Percentiles rank a stretch among this genome's conserved stretches.
Evolutionary conservation across 2,329 filamentous ascomycete species (phyloP).

Genomic region (Botrytis tulipae): DNA sequence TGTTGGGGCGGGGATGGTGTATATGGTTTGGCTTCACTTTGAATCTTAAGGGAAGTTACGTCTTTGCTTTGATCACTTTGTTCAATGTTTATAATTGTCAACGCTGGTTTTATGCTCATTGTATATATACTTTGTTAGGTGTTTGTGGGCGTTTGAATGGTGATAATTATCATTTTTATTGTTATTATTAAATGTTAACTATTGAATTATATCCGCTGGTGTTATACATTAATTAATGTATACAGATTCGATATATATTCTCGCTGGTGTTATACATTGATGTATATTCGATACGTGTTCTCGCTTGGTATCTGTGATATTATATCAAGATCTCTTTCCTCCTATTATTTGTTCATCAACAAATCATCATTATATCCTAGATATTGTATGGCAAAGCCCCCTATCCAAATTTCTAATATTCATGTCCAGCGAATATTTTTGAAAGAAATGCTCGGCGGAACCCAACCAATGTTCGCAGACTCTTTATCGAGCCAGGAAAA

Average conservation of each 20-base stretch:
- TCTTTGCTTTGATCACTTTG: not conserved
- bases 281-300: not conserved
- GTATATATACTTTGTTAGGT: not conserved
- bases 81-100: not conserved
- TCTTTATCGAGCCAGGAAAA: not conserved
- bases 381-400: not conserved
- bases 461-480: not conserved
- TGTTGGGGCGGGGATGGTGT: too few relatives aligned
- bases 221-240: not conserved
- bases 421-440: not conserved
- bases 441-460: not conserved
- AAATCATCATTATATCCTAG: not conserved
- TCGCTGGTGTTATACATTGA: not conserved
- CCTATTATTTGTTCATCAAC: not conserved
- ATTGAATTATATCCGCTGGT: not conserved
- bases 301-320: not conserved
- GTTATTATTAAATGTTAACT: not conserved
- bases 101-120: fast-evolving
- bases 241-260: too few relatives aligned
- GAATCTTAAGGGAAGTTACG: not conserved
- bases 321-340: not conserved
- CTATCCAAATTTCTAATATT: not conserved
- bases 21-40: not conserved
- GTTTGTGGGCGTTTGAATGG: not conserved
- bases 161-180: not conserved